Conservation (phyloP, 2,329 filamentous ascomycete genomes). For the Ceratocystis ficicola region DNA sequence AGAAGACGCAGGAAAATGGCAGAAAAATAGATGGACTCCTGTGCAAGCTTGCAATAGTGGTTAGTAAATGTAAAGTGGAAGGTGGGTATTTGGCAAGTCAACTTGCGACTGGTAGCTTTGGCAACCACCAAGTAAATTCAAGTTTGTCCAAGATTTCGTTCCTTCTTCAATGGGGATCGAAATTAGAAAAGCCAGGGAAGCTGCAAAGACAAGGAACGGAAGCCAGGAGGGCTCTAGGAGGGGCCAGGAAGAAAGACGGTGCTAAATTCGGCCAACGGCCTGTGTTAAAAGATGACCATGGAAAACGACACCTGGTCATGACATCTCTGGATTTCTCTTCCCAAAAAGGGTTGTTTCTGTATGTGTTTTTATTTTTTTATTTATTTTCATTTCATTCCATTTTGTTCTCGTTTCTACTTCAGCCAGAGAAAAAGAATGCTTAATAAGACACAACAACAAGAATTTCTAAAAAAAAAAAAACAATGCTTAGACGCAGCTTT, state of each 20-base stretch:
- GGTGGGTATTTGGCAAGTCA: background rate
- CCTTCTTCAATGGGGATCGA: slow-evolving; percentile 6
- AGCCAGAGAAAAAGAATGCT: no score
- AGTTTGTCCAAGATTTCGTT: background rate
- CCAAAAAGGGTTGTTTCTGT: background rate
- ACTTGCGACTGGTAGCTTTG: slow-evolving; percentile 2
- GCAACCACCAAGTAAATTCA: slow-evolving; percentile 3
- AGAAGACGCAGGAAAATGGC: background rate
- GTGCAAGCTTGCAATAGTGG: background rate
- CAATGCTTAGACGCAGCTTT: no score
- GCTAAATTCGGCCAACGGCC: background rate
- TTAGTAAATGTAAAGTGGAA: background rate
- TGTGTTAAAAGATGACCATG: background rate
- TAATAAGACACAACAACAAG: no score
- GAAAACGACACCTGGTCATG: background rate
- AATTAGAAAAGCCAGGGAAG: background rate
- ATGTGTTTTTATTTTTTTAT: no score
- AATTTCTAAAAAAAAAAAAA: no score
- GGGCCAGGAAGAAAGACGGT: background rate
- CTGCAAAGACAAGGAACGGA: background rate
- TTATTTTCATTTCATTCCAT: no score
- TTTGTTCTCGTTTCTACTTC: no score
- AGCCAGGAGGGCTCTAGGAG: background rate
- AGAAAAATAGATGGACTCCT: background rate
- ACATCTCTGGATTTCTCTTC: background rate